Percentiles rank a stretch among this genome's conserved stretches.
phyloP scores from a whole-genome alignment of 345 rosid species.

The Raphanus raphanistrum region DNA sequence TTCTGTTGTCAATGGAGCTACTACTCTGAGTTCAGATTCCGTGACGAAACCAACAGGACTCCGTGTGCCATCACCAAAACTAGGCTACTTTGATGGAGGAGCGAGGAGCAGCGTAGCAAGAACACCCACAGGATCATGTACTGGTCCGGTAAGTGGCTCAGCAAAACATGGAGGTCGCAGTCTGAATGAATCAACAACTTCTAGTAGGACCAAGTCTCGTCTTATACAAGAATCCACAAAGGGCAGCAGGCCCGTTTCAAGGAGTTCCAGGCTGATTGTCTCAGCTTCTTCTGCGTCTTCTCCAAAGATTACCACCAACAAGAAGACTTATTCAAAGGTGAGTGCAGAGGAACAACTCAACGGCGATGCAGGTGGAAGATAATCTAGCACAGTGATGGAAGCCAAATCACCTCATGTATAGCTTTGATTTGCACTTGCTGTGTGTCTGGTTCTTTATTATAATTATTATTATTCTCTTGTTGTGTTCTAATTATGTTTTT shows the following conservation, averaged over 20 bases:
- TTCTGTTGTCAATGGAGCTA: slow-evolving; percentile 5
- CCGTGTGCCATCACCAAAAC: slow-evolving; percentile 88
- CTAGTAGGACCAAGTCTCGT: slow-evolving; percentile 42
- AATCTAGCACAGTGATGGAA: slow-evolving; percentile 13
- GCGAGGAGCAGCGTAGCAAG: slow-evolving; percentile 46
- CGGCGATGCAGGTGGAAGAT: neutral
- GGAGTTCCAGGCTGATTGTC: slow-evolving; percentile 39
- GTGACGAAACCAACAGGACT: slow-evolving; percentile 74
- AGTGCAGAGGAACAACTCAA: slow-evolving; percentile 40
- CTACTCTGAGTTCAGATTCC: slow-evolving; percentile 37
- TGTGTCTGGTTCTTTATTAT: slow-evolving; percentile 15
- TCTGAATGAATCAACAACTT: slow-evolving; percentile 37
- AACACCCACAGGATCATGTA: slow-evolving; percentile 51
- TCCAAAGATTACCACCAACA: slow-evolving; percentile 44
- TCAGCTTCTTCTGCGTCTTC: slow-evolving; percentile 41
- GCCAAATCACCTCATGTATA: slow-evolving; percentile 23
- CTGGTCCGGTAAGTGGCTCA: slow-evolving; percentile 29
- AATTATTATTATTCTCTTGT: neutral
- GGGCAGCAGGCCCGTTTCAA: slow-evolving; percentile 39
- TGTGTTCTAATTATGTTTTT: neutral
- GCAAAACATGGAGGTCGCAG: slow-evolving; percentile 43
- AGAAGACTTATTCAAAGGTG: slow-evolving; percentile 36
- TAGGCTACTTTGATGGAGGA: slow-evolving; percentile 95
- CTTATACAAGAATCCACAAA: slow-evolving; percentile 45
- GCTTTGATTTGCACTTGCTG: slow-evolving; percentile 18